Conservation (phyloP, 306 rosid species). For the Acmispon strigosus region DNA sequence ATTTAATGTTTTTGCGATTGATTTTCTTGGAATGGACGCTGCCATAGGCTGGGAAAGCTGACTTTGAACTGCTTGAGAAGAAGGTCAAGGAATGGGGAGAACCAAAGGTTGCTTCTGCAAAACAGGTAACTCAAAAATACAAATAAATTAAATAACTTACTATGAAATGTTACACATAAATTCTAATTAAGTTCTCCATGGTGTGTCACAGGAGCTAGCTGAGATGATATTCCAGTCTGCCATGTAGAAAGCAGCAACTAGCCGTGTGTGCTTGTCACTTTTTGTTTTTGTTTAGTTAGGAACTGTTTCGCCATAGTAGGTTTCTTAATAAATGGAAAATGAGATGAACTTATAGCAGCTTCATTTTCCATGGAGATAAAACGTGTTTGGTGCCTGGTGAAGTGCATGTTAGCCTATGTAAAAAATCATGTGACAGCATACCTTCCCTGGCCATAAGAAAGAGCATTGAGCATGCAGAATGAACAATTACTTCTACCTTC, state of each 20-base stretch:
- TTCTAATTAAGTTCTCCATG: neutral
- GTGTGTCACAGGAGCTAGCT: conserved; percentile 81
- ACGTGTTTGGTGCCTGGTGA: neutral
- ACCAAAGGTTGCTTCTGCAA: conserved; percentile 80
- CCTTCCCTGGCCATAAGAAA: neutral
- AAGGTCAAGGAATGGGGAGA: conserved; percentile 86
- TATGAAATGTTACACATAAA: neutral
- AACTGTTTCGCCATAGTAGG: neutral
- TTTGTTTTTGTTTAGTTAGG: neutral
- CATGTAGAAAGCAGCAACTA: conserved; percentile 34
- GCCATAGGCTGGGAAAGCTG: conserved; percentile 78
- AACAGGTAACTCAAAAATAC: conserved; percentile 56
- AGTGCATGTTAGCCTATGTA: neutral
- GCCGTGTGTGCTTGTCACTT: neutral
- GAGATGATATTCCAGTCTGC: conserved; percentile 86
- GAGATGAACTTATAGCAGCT: neutral
- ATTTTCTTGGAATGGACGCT: conserved; percentile 19
- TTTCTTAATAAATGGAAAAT: neutral
- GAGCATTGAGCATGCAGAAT: neutral
- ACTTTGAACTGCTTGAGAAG: conserved; percentile 87
- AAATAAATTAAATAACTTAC: neutral
- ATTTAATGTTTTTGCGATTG: conserved; percentile 11
- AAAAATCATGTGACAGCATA: neutral
- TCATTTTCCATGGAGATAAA: neutral
- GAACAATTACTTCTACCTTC: neutral